phyloP scores from a whole-genome alignment of 495 filamentous ascomycete genomes.

The Cercophora samala region DNA sequence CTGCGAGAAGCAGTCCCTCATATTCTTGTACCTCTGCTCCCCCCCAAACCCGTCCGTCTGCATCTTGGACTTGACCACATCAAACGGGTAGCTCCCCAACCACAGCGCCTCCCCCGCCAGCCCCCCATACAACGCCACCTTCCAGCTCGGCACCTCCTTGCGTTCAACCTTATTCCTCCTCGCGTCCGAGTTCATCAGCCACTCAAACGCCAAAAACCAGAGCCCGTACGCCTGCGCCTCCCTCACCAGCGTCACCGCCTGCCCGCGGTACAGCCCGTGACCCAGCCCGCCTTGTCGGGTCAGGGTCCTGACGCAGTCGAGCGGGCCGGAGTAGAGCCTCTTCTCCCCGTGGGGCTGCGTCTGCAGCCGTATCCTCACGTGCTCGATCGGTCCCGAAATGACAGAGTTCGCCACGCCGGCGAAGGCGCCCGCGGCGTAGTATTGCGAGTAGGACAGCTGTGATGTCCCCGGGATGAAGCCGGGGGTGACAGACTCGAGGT shows the following conservation, averaged over 20 bases:
- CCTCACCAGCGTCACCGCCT: constrained; percentile 77
- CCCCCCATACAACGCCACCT: constrained; percentile 89
- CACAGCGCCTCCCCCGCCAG: constrained; percentile 91
- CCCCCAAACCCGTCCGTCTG: constrained; percentile 86
- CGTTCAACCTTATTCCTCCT: constrained; percentile 68
- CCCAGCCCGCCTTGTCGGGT: constrained; percentile 62
- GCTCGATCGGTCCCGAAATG: constrained; percentile 90
- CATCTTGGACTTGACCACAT: constrained; percentile 99
- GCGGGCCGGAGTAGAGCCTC: constrained; percentile 76
- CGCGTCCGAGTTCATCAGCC: constrained; percentile 87
- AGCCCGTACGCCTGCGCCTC: constrained; percentile 93
- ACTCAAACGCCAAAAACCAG: constrained; percentile 96
- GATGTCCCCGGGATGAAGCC: not conserved
- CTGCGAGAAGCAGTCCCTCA: constrained; percentile 88
- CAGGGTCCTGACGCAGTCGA: constrained; percentile 88
- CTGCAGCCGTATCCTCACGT: constrained; percentile 95
- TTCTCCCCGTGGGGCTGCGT: constrained; percentile 82
- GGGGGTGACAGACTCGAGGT: constrained; percentile 71
- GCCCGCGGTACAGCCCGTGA: constrained; percentile 78
- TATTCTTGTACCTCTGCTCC: constrained; percentile 66
- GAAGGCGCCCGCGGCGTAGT: constrained; percentile 86
- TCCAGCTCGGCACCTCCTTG: constrained; percentile 72
- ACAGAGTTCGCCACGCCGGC: constrained; percentile 88
- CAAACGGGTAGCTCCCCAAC: constrained; percentile 89
- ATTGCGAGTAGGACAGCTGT: constrained; percentile 71